Percentiles rank a stretch among this genome's conserved stretches.
phyloP scores from a whole-genome alignment of 1,284 basidiomycete genomes.

The Pseudozyma sp. region DNA sequence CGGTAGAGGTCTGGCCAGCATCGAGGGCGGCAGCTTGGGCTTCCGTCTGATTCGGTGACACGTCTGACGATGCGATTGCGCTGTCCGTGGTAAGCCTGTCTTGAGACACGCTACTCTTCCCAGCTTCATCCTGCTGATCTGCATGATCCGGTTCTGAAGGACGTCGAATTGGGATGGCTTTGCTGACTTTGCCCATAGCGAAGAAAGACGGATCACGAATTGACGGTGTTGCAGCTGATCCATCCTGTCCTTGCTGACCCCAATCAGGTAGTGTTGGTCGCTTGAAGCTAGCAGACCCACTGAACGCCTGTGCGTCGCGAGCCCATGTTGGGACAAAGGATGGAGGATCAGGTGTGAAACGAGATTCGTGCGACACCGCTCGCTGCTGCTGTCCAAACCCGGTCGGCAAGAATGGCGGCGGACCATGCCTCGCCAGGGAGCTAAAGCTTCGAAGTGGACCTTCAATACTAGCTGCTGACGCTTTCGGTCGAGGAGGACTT shows the following conservation, averaged over 20 bases:
- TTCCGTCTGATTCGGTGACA: neutral
- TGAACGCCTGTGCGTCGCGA: slow-evolving; percentile 4
- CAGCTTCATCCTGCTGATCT: neutral
- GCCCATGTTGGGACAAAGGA: slow-evolving; percentile 57
- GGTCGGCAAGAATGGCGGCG: slow-evolving; percentile 47
- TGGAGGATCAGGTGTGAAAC: slow-evolving; percentile 50
- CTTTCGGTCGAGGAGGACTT: slow-evolving; percentile 45
- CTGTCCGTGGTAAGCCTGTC: slow-evolving; percentile 1
- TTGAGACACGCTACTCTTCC: neutral
- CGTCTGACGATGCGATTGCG: neutral
- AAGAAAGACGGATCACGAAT: slow-evolving; percentile 40
- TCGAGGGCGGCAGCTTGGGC: neutral
- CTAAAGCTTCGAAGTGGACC: slow-evolving; percentile 51
- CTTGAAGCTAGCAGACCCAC: slow-evolving; percentile 27
- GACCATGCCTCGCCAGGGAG: slow-evolving; percentile 30
- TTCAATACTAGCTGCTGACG: slow-evolving; percentile 58
- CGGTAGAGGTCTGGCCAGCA: slow-evolving; percentile 14
- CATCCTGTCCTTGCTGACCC: slow-evolving; percentile 12
- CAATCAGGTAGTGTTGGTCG: slow-evolving; percentile 52
- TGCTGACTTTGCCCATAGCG: slow-evolving; percentile 28
- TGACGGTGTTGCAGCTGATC: slow-evolving; percentile 7
- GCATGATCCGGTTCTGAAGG: slow-evolving; percentile 32
- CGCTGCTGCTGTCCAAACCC: slow-evolving; percentile 26
- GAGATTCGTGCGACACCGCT: slow-evolving; percentile 33
- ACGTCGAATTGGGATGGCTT: slow-evolving; percentile 54